Conservation (phyloP, 805 yeast genomes). For the Candida ovalis region DNA sequence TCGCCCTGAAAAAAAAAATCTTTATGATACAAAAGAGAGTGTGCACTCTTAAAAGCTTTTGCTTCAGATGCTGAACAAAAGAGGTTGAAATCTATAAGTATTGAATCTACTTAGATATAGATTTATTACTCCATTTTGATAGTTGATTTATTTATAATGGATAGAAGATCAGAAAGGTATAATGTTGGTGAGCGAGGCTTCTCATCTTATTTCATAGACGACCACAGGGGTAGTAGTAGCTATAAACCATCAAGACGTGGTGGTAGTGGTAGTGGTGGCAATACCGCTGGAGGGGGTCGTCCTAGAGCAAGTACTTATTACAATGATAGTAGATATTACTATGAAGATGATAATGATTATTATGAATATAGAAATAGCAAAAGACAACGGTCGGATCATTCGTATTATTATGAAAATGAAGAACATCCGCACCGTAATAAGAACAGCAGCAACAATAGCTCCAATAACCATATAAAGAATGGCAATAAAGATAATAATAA, state of each 20-base stretch:
- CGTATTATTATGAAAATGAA: background rate
- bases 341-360: conserved; percentile 9
- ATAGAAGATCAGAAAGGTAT: conserved; percentile 10
- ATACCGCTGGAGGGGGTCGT: background rate
- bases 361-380: conserved; percentile 10
- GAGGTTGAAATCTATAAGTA: no score
- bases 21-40: no score
- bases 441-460: background rate
- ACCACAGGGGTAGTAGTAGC: background rate
- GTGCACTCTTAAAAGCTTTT: no score
- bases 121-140: no score
- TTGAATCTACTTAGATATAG: no score
- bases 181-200: conserved; percentile 3
- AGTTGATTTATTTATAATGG: conserved; percentile 3
- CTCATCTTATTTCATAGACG: background rate
- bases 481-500: no score
- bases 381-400: conserved; percentile 2
- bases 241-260: background rate
- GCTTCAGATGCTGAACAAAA: no score
- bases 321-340: conserved; percentile 10
- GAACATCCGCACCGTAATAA: background rate
- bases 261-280: background rate
- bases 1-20: no score
- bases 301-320: conserved; percentile 1
- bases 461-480: background rate